A percentile compares a stretch with the other conserved stretches of the same genome.
Conservation (phyloP, 208 protist genomes). For the Acanthamoeba culbertsoni region DNA sequence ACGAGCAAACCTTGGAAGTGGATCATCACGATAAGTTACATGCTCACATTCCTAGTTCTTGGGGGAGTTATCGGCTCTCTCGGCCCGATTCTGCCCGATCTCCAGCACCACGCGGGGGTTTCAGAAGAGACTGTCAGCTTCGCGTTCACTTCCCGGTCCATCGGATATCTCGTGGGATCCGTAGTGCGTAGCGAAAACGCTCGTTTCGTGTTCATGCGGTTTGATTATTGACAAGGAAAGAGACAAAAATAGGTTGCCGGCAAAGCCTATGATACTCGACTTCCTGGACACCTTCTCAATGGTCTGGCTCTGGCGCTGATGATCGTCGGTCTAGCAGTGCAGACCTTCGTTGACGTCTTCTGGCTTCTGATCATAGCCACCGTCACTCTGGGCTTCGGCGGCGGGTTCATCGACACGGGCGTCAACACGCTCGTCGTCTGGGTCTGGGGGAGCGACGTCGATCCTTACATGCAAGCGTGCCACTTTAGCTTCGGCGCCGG, state of each 20-base stretch:
- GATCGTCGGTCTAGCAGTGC: neutral
- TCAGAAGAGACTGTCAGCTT: neutral
- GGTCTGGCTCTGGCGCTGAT: neutral
- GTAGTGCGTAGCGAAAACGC: neutral
- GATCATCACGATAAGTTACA: neutral
- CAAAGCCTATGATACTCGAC: neutral
- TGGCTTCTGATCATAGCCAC: neutral
- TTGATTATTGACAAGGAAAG: neutral
- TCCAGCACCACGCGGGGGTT: neutral
- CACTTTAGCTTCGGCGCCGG: conserved; percentile 36
- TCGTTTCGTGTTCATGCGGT: neutral
- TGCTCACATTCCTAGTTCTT: neutral
- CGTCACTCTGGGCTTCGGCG: neutral
- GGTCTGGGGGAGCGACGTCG: neutral
- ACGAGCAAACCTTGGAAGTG: neutral
- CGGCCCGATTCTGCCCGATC: neutral
- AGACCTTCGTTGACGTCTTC: neutral
- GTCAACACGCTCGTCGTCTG: conserved; percentile 36
- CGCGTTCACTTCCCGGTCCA: neutral
- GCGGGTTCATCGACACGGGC: neutral
- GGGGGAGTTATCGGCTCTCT: neutral
- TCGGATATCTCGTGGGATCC: neutral
- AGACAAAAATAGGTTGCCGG: neutral
- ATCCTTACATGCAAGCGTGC: conserved; percentile 47
- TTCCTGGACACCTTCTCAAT: neutral